Evolutionary conservation across 805 yeast genomes (phyloP).

Genomic region (Candida nemodendra): DNA sequence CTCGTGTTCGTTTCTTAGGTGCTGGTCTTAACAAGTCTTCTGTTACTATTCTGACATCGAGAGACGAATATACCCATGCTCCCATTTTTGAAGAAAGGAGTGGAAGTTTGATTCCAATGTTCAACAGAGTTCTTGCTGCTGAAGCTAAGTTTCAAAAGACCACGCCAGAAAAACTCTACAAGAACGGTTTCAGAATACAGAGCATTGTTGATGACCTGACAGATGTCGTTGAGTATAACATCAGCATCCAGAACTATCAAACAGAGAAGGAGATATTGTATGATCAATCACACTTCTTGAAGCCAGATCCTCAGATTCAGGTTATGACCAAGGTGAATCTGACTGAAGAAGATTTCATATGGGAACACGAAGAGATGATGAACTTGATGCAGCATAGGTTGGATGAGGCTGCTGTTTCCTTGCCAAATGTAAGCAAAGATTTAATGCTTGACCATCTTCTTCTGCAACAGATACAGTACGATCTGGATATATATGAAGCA

Average conservation of each 20-base stretch:
- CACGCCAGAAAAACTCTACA: constrained; percentile 12
- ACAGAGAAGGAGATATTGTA: constrained; percentile 18
- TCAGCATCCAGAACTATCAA: constrained; percentile 9
- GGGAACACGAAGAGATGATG: constrained; percentile 22
- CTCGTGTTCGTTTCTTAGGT: constrained; percentile 33
- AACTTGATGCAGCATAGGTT: constrained; percentile 12
- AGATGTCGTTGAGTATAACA: constrained; percentile 10
- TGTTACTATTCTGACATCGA: constrained; percentile 26
- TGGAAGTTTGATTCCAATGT: constrained; percentile 13
- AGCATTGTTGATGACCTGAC: constrained; percentile 5
- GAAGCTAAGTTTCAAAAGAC: constrained; percentile 13
- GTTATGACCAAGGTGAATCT: constrained; percentile 14
- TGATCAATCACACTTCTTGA: constrained; percentile 20
- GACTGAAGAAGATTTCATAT: constrained; percentile 24
- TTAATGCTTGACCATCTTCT: constrained; percentile 20
- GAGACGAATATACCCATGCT: constrained; percentile 9
- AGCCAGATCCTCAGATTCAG: constrained; percentile 12
- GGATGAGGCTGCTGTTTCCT: constrained; percentile 1
- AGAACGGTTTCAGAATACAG: constrained; percentile 22
- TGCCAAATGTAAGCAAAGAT: constrained; percentile 6
- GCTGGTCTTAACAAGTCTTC: constrained; percentile 24
- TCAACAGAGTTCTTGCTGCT: constrained; percentile 16
- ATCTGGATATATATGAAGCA: constrained; percentile 13
- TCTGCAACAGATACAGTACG: constrained; percentile 17
- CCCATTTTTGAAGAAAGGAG: constrained; percentile 7